Evolutionary conservation across 2,329 filamentous ascomycete species (phyloP), one percentile per base, ranked within the genome.

Genomic region (Cercospora sojina): DNA sequence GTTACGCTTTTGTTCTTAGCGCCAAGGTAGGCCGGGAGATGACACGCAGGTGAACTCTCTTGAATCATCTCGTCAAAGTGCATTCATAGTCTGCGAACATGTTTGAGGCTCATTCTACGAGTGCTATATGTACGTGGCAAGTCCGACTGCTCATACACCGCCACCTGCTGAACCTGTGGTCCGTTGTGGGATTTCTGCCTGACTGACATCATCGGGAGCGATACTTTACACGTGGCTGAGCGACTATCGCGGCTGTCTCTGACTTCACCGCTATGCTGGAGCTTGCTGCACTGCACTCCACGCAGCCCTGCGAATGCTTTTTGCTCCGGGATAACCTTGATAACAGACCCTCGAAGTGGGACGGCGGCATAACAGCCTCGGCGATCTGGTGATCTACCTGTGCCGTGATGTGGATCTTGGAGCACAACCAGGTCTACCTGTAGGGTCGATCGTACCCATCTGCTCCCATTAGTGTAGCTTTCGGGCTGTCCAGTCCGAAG

Each of bases 401-500:
- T 23, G 29, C 16, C 51, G 29, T 57, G 8, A 32, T 35, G 6
- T 13, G 27, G 29, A 32, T 57, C 27, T 32, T 20, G 10, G 7
- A 35, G 18, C 53, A 13, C 13, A 27, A 9, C 20, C 20, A 51
- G 47, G 25, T n/a, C 18, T 35, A 57, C 31, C 53, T 57, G 53
- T 57, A 63, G 32, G 60, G 60, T 31, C 60, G 49, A 16, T 57
- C 60, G 7, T 55, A 38, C 32, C 49, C 62, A 29, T 61, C 61
- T 5, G 57, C 56, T 47, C 64, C 65, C 65, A 64, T 58, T 8
- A 70, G 51, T 13, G 66, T 68, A 43, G 67, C 67, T 10, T 62
- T 68, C 10, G 68, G 68, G 20, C 53, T 64, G 10, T 70, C 68
- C 9, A 70, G 35, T 5, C 68, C 68, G 23, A 70, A 51, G 38